Evolutionary conservation across 2,329 filamentous ascomycete genomes (phyloP).

Genomic region (Davidsoniella eucalypti): DNA sequence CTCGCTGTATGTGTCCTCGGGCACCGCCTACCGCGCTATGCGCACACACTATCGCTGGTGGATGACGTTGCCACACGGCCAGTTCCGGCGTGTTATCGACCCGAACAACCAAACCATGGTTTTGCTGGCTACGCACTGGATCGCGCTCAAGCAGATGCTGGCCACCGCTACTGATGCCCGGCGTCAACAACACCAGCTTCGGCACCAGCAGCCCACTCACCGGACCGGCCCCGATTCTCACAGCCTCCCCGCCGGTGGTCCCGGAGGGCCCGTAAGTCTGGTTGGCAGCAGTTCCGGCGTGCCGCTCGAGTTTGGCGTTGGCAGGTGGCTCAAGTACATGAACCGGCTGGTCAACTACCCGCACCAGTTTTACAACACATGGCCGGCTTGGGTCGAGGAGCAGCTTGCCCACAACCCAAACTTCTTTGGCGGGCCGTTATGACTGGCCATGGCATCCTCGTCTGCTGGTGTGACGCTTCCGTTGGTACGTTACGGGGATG

Average conservation of each 20-base stretch:
- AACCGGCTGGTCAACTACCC: constrained; percentile 30
- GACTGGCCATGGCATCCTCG: constrained; percentile 1
- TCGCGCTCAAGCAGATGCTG: constrained; percentile 38
- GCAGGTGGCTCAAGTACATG: constrained; percentile 33
- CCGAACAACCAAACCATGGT: constrained; percentile 28
- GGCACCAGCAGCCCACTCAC: background rate
- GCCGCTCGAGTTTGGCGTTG: constrained; percentile 27
- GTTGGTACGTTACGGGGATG: background rate
- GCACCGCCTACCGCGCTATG: constrained; percentile 30
- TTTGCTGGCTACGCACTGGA: constrained; percentile 37
- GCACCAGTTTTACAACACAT: constrained; percentile 31
- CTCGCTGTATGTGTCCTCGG: constrained; percentile 34
- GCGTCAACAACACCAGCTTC: background rate
- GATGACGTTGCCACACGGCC: constrained; percentile 37
- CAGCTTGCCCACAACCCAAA: constrained; percentile 29
- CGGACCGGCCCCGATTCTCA: background rate
- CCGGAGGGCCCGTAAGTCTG: background rate
- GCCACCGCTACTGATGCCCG: constrained; percentile 24
- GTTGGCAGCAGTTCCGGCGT: constrained; percentile 1
- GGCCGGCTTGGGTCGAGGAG: constrained; percentile 38
- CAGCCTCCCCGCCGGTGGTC: background rate
- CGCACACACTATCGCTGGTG: constrained; percentile 37
- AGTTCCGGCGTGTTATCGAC: constrained; percentile 35
- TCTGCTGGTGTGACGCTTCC: background rate
- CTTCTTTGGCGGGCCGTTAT: constrained; percentile 22